A percentile compares a stretch with the other conserved stretches of the same genome.
Conservation (phyloP, 495 filamentous ascomycete species). For the Geoglossum glabrum region DNA sequence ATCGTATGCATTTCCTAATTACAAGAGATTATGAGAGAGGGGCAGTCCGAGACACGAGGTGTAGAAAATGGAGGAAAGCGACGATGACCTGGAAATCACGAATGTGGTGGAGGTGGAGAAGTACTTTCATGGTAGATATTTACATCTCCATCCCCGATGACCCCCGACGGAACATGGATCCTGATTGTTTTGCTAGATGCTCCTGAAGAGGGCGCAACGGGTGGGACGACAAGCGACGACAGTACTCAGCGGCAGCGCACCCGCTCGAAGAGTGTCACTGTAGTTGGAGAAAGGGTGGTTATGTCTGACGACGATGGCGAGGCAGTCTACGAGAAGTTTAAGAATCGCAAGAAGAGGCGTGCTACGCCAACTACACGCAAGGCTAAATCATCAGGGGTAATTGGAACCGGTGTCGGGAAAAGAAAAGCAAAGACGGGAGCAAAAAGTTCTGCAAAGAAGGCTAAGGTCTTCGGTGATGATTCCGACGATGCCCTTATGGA, state of each 20-base stretch:
- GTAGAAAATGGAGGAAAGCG: conserved; percentile 7
- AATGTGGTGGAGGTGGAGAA: background rate
- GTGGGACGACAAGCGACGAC: background rate
- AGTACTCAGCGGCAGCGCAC: background rate
- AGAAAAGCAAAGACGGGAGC: conserved; percentile 9
- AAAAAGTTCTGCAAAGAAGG: conserved; percentile 9
- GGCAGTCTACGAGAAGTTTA: conserved; percentile 36
- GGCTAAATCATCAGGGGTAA: conserved; percentile 17
- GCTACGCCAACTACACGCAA: conserved; percentile 27
- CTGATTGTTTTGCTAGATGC: background rate
- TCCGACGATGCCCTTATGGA: conserved; percentile 37
- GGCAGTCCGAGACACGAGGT: background rate
- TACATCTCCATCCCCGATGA: conserved; percentile 1
- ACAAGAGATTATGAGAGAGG: background rate
- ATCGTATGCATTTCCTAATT: no score
- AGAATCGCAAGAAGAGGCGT: conserved; percentile 37
- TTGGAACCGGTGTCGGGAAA: conserved; percentile 10
- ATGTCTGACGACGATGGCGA: conserved; percentile 25
- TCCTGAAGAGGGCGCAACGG: background rate
- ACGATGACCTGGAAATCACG: conserved; percentile 12
- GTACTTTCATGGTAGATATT: background rate
- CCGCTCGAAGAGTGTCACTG: background rate
- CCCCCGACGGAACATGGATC: background rate
- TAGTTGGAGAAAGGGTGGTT: conserved; percentile 9
- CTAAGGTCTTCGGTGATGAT: conserved; percentile 23